Evolutionary conservation across 2,329 filamentous ascomycete genomes (phyloP).

Genomic region (Sarocladium strictum): DNA sequence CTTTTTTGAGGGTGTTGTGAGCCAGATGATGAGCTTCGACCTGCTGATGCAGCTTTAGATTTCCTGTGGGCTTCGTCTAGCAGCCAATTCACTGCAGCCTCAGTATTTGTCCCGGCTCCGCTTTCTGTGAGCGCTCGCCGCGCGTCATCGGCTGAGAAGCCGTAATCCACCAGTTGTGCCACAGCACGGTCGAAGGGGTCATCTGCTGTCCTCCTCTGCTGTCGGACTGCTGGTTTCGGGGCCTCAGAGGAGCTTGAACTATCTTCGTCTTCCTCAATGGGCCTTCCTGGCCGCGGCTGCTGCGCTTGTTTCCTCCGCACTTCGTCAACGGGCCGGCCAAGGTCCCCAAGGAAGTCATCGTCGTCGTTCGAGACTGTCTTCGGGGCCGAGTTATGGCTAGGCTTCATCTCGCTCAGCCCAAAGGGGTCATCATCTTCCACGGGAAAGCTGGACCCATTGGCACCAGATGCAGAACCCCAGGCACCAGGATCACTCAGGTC

Average conservation of each 20-base stretch:
- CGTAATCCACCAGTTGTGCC: constrained; percentile 89
- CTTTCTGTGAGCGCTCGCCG: constrained; percentile 73
- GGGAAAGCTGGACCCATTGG: constrained; percentile 26
- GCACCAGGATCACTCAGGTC: constrained; percentile 49
- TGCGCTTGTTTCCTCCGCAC: constrained; percentile 42
- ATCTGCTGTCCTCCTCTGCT: constrained; percentile 18
- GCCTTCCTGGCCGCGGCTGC: constrained; percentile 48
- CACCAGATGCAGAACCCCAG: constrained; percentile 33
- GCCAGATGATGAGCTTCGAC: constrained; percentile 40
- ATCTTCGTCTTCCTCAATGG: constrained; percentile 40
- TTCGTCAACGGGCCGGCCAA: constrained; percentile 60
- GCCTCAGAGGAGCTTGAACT: constrained; percentile 42
- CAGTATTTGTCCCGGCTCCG: constrained; percentile 71
- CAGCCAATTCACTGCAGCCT: constrained; percentile 82
- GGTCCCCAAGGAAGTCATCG: constrained; percentile 60
- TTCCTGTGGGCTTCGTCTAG: constrained; percentile 86
- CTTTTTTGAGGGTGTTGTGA: constrained; percentile 23
- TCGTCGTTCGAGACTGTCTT: constrained; percentile 38
- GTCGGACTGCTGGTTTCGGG: constrained; percentile 14
- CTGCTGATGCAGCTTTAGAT: constrained; percentile 64
- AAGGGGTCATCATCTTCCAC: constrained; percentile 86
- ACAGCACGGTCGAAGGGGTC: constrained; percentile 66
- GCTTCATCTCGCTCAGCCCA: constrained; percentile 62
- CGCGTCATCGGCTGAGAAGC: constrained; percentile 83
- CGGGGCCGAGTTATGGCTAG: constrained; percentile 20